Percentiles rank a stretch among this genome's conserved stretches.
These are phyloP conservation scores for Sordariomycetes sp. DNA, from an alignment of 2,329 filamentous ascomycete genomes.

Conservation along the genomic window DNA sequence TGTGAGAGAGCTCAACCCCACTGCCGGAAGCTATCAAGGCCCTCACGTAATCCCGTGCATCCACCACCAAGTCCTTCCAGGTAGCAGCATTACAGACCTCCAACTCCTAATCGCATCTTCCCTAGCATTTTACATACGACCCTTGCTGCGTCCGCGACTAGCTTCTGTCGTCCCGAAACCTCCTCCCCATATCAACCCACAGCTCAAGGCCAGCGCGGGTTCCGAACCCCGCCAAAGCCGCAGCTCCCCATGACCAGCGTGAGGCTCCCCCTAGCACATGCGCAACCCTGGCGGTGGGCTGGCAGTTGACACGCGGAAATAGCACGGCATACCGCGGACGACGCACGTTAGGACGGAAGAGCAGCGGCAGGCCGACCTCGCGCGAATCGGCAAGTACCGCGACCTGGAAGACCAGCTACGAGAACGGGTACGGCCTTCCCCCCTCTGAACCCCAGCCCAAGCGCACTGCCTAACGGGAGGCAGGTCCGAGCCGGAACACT, in stretches of 20 bases:
- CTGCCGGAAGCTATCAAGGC: too few relatives aligned
- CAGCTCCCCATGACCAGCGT: not conserved
- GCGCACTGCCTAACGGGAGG: conserved; percentile 6
- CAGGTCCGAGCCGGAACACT: conserved; percentile 15
- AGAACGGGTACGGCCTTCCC: conserved; percentile 39
- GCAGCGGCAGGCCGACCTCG: conserved; percentile 58
- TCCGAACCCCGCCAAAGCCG: not conserved
- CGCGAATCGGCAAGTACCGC: conserved; percentile 68
- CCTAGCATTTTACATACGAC: too few relatives aligned
- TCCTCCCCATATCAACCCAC: not conserved
- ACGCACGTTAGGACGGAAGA: conserved; percentile 54
- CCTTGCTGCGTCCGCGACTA: not conserved
- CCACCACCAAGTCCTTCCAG: too few relatives aligned
- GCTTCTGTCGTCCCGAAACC: not conserved
- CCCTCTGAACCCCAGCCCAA: not conserved
- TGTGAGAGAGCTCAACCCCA: too few relatives aligned
- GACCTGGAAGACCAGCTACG: conserved; percentile 58
- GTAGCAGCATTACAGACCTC: too few relatives aligned
- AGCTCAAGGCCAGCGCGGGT: not conserved
- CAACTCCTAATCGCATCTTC: too few relatives aligned
- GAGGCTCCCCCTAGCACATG: not conserved
- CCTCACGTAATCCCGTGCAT: too few relatives aligned
- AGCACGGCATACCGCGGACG: conserved; percentile 79
- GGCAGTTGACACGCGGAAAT: not conserved
- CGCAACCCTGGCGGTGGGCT: not conserved